phyloP scores from a whole-genome alignment of 1,284 basidiomycete species.

The Marasmius sp. region DNA sequence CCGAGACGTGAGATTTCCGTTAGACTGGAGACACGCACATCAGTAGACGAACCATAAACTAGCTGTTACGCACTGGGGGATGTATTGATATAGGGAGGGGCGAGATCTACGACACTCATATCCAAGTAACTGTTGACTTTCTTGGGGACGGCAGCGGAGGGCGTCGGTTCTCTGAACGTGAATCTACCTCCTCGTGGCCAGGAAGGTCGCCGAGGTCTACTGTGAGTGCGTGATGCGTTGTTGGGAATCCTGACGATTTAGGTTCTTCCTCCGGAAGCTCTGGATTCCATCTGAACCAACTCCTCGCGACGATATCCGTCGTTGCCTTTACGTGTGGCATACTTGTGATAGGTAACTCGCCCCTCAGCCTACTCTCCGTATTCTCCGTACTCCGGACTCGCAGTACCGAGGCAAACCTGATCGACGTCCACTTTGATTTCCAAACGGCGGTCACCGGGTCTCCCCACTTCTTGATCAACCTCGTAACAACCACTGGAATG shows the following conservation, averaged over 20 bases:
- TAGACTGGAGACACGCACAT: too few species aligned
- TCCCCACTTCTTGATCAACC: not conserved
- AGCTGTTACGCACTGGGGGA: too few species aligned
- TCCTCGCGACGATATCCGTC: not conserved
- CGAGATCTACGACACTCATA: too few species aligned
- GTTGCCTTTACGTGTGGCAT: not conserved
- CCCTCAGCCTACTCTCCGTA: not conserved
- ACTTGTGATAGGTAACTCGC: not conserved
- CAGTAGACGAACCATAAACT: too few species aligned
- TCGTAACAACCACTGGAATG: not conserved
- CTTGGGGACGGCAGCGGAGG: too few species aligned
- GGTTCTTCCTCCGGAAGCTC: not conserved
- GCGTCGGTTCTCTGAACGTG: too few species aligned
- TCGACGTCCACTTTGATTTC: not conserved
- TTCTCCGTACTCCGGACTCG: not conserved
- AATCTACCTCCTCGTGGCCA: too few species aligned
- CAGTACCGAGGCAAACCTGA: not conserved
- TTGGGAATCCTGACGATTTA: not conserved
- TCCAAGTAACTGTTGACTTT: too few species aligned
- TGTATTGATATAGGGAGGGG: too few species aligned
- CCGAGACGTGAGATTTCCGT: too few species aligned
- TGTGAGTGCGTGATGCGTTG: too few species aligned
- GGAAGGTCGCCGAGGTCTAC: too few species aligned
- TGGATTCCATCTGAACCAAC: not conserved
- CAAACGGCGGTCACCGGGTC: not conserved